These are phyloP conservation scores for Chlorella vulgaris DNA, from an alignment of 139 green algal species.

Conservation along the genomic window DNA sequence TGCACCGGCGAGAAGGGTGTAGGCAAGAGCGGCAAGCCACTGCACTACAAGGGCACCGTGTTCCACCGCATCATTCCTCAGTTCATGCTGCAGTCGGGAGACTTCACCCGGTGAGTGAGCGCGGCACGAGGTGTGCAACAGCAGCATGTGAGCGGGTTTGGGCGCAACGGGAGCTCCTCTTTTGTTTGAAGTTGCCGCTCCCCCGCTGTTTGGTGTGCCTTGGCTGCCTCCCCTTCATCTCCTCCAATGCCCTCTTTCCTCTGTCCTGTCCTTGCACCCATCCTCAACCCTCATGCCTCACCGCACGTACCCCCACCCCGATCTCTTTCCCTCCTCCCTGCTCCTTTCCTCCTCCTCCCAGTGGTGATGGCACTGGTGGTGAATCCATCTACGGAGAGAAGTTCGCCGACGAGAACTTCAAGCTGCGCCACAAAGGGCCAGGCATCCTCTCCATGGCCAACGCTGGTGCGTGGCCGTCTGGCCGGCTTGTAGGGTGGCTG, in stretches of 20 bases:
- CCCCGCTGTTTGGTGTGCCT: too few relatives aligned
- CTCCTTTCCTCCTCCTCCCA: background rate
- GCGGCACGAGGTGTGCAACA: background rate
- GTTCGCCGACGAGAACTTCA: constrained; percentile 33
- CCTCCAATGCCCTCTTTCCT: too few relatives aligned
- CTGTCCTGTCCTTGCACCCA: too few relatives aligned
- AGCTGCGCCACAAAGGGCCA: constrained; percentile 57
- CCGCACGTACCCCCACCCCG: background rate
- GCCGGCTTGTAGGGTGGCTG: background rate
- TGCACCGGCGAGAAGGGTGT: constrained; percentile 78
- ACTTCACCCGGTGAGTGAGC: constrained; percentile 48
- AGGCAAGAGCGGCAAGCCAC: constrained; percentile 74
- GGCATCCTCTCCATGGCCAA: constrained; percentile 94
- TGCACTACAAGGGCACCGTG: constrained; percentile 60
- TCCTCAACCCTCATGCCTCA: background rate
- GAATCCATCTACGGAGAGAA: constrained; percentile 86
- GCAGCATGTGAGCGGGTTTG: background rate
- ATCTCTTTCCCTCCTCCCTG: background rate
- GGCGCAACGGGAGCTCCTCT: too few relatives aligned
- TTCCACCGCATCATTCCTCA: constrained; percentile 43
- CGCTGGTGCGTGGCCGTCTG: constrained; percentile 46
- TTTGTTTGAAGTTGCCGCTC: too few relatives aligned
- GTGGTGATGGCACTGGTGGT: constrained; percentile 72
- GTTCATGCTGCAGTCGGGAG: constrained; percentile 57
- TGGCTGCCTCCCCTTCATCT: too few relatives aligned